Conservation (phyloP, 148 eudicot species). For the Arbutus unedo region DNA sequence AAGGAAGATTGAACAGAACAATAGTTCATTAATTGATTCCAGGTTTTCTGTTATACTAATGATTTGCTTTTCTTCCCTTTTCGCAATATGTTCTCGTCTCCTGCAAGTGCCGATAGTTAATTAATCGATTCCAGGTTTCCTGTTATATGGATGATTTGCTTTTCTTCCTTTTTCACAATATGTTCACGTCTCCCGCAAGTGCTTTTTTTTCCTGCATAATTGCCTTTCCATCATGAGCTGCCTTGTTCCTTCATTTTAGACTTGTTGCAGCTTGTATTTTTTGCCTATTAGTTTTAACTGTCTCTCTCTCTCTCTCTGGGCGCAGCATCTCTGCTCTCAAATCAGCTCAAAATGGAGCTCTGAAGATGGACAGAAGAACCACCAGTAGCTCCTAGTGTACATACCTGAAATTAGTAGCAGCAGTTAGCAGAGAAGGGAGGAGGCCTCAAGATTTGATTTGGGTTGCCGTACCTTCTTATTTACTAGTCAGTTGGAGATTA, state of each 20-base stretch:
- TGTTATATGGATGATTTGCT: not conserved
- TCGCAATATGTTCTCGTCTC: no score
- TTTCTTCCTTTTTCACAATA: not conserved
- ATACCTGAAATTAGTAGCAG: constrained; percentile 31
- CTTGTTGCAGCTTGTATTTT: not conserved
- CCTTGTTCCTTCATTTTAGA: not conserved
- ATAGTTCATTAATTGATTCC: not conserved
- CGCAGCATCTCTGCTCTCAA: constrained; percentile 71
- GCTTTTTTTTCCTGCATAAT: not conserved
- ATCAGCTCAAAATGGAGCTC: constrained; percentile 75
- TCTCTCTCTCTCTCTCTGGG: not conserved
- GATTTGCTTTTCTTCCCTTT: not conserved
- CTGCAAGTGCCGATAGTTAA: not conserved
- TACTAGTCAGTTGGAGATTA: constrained; percentile 5
- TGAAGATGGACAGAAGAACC: constrained; percentile 37
- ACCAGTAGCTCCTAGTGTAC: constrained; percentile 33
- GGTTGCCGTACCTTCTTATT: constrained; percentile 7
- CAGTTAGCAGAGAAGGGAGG: constrained; percentile 19
- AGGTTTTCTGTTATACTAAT: not conserved
- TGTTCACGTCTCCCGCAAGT: no score
- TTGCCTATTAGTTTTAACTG: not conserved
- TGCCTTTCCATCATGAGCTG: not conserved
- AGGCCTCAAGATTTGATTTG: constrained; percentile 19
- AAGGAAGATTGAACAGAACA: not conserved
- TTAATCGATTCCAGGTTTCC: not conserved